A percentile compares a stretch with the other conserved stretches of the same genome.
phyloP scores from a whole-genome alignment of 352 stramenopile genomes.

The Phytophthora sp. region DNA sequence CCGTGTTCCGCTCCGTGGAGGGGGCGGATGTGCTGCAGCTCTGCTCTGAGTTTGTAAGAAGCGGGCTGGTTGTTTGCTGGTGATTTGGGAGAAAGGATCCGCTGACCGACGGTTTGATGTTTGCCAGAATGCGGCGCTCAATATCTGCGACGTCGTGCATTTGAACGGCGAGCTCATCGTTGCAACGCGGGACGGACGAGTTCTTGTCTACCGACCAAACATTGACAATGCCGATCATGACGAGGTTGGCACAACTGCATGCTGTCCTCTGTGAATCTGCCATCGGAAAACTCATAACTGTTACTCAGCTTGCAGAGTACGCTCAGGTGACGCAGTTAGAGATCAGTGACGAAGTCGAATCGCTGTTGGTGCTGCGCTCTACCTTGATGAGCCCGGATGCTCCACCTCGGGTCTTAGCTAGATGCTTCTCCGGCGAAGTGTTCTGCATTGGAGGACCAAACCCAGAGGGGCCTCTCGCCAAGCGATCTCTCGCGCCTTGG shows the following conservation, averaged over 20 bases:
- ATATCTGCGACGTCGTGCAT: constrained; percentile 66
- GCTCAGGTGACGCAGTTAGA: constrained; percentile 58
- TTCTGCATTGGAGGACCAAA: constrained; percentile 34
- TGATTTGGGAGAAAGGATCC: background rate
- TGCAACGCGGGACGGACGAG: constrained; percentile 66
- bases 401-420: constrained; percentile 41
- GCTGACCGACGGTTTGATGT: constrained; percentile 3
- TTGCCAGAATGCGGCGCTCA: constrained; percentile 66
- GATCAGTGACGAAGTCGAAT: constrained; percentile 66
- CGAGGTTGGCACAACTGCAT: constrained; percentile 18
- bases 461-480: background rate
- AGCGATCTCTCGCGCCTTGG: constrained; percentile 40
- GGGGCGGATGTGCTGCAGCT: constrained; percentile 57
- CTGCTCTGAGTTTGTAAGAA: constrained; percentile 70
- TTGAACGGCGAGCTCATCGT: constrained; percentile 63
- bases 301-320: constrained; percentile 53
- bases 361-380: constrained; percentile 44
- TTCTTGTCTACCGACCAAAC: constrained; percentile 58
- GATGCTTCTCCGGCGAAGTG: constrained; percentile 60
- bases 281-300: background rate
- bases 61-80: background rate
- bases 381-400: constrained; percentile 9
- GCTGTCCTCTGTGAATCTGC: background rate
- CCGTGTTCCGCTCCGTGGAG: constrained; percentile 63
- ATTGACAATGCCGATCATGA: constrained; percentile 4